Evolutionary conservation across 2,329 filamentous ascomycete species (phyloP).

Genomic region (Penicillium aurantiogriseum): DNA sequence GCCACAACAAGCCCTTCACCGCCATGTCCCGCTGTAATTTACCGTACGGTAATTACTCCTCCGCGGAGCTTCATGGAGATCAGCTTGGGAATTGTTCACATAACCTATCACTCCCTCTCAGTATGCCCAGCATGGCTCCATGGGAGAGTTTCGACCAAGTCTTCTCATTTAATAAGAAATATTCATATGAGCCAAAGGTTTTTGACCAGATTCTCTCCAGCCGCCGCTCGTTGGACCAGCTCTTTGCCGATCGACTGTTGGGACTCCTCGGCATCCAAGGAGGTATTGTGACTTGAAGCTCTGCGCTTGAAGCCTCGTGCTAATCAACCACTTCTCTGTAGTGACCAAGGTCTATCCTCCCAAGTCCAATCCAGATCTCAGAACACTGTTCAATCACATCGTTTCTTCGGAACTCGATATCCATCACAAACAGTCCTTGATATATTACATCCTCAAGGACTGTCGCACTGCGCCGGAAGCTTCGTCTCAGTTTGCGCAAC

Average conservation of each 20-base stretch:
- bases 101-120: conserved; percentile 1
- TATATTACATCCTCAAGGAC: conserved; percentile 82
- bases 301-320: conserved; percentile 9
- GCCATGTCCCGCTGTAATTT: conserved; percentile 23
- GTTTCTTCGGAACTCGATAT: conserved; percentile 62
- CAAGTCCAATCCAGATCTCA: conserved; percentile 64
- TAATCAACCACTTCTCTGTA: conserved; percentile 26
- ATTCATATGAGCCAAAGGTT: conserved; percentile 61
- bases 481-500: conserved; percentile 59
- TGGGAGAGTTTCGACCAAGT: conserved; percentile 67
- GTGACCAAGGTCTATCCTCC: conserved; percentile 71
- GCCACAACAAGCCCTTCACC: conserved; percentile 36
- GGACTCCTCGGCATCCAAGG: conserved; percentile 67
- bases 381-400: conserved; percentile 68
- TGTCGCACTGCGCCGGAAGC: conserved; percentile 56
- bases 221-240: conserved; percentile 64
- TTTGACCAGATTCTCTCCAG: conserved; percentile 64
- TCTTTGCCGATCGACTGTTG: conserved; percentile 79
- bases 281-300: conserved; percentile 49
- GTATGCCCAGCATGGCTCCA: conserved; percentile 34
- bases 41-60: conserved; percentile 16
- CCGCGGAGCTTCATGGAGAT: conserved; percentile 14
- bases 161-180: conserved; percentile 61
- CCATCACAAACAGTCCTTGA: conserved; percentile 76
- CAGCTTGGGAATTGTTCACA: conserved; percentile 6